These are phyloP conservation scores for Yamadazyma ubonensis DNA, from an alignment of 805 yeast species.

Conservation along the genomic window DNA sequence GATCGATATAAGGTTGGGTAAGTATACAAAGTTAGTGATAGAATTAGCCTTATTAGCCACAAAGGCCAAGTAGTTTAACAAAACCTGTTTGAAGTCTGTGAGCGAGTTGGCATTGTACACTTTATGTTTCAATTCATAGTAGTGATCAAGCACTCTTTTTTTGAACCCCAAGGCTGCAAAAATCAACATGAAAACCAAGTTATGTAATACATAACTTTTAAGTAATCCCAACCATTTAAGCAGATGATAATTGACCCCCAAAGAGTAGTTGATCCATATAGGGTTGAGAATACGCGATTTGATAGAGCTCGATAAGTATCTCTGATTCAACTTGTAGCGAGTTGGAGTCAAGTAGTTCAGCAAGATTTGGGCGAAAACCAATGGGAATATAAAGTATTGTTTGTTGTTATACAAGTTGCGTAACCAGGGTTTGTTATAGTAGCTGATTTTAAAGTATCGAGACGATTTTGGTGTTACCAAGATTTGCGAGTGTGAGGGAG, in stretches of 20 bases:
- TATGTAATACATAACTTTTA: slow-evolving; percentile 26
- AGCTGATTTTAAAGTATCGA: slow-evolving; percentile 23
- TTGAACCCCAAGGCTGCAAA: slow-evolving; percentile 22
- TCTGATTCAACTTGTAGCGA: slow-evolving; percentile 31
- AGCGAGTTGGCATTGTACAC: slow-evolving; percentile 14
- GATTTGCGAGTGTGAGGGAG: slow-evolving; percentile 32
- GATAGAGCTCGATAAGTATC: slow-evolving; percentile 32
- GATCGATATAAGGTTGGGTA: slow-evolving; percentile 37
- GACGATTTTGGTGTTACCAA: slow-evolving; percentile 28
- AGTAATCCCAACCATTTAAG: slow-evolving; percentile 31
- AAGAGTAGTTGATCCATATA: slow-evolving; percentile 39
- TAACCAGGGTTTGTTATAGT: slow-evolving; percentile 22
- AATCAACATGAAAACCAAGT: slow-evolving; percentile 20
- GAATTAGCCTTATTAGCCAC: slow-evolving; percentile 28
- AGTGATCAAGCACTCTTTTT: slow-evolving; percentile 21
- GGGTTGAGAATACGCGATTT: slow-evolving; percentile 36
- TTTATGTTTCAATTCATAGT: slow-evolving; percentile 23
- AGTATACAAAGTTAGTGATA: slow-evolving; percentile 32
- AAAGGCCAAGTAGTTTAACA: slow-evolving; percentile 19
- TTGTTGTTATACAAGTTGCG: slow-evolving; percentile 26
- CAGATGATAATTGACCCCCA: slow-evolving; percentile 24
- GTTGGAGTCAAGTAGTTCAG: slow-evolving; percentile 44
- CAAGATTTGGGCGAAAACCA: slow-evolving; percentile 38
- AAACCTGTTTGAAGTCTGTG: slow-evolving; percentile 10
- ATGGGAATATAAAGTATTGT: slow-evolving; percentile 34